Percentiles rank a stretch among this genome's conserved stretches.
Evolutionary conservation across 768 basidiomycete species (phyloP).

Genomic region (Pleurotus sapidus): DNA sequence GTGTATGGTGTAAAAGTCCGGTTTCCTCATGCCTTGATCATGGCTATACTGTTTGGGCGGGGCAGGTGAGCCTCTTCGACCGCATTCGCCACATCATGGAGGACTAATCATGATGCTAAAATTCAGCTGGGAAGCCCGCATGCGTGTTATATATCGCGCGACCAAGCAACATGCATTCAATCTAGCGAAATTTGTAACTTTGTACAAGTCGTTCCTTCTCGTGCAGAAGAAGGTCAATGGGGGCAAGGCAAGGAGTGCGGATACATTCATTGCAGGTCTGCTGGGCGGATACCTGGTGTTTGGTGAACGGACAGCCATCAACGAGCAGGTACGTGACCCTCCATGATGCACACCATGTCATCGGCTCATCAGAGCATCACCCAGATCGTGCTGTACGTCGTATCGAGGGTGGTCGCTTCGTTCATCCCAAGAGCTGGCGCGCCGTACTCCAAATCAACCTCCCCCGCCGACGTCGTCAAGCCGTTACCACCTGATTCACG

Average conservation of each 20-base stretch:
- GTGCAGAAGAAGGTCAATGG: slow-evolving; percentile 78
- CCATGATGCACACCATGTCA: not conserved
- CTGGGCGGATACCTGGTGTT: slow-evolving; percentile 91
- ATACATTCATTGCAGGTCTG: slow-evolving; percentile 91
- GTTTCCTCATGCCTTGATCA: slow-evolving; percentile 95
- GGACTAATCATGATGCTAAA: not conserved
- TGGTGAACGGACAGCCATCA: slow-evolving; percentile 82
- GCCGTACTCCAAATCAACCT: slow-evolving; percentile 46
- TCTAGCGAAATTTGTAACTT: slow-evolving; percentile 88
- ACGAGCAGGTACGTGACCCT: slow-evolving; percentile 72
- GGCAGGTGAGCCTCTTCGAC: slow-evolving; percentile 66
- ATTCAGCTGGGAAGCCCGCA: slow-evolving; percentile 67
- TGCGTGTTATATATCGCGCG: slow-evolving; percentile 69
- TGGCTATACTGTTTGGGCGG: slow-evolving; percentile 91
- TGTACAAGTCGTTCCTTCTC: slow-evolving; percentile 87
- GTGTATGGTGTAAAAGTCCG: slow-evolving; percentile 90
- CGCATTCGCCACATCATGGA: too few relatives aligned
- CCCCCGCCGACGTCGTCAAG: slow-evolving; percentile 42
- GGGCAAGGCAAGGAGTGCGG: slow-evolving; percentile 77
- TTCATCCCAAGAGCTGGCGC: slow-evolving; percentile 78
- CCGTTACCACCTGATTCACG: slow-evolving; percentile 83
- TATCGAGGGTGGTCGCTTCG: slow-evolving; percentile 87
- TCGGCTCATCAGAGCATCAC: slow-evolving; percentile 11
- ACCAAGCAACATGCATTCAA: slow-evolving; percentile 91
- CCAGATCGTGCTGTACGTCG: slow-evolving; percentile 95